Base-by-base conservation (phyloP, 768 basidiomycete genomes). In the Russula brevipes region DNA sequence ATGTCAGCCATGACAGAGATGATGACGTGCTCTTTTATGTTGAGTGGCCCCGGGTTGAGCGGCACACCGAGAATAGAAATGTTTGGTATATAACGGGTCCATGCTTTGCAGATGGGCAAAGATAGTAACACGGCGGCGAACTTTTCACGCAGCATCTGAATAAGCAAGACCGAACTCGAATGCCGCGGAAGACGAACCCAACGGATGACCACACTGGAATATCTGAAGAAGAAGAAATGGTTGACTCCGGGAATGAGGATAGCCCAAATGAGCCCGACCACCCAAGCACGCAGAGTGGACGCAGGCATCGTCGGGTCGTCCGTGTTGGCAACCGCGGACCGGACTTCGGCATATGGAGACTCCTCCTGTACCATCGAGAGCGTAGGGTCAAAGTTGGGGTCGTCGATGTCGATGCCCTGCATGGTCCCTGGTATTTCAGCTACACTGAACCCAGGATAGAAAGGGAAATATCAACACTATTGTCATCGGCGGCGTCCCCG, bases 141-240 rank as follows among this genome's bases (percentile, higher is more conserved):
- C 73, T 73, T 60, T 53, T 60, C 12, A 14, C 30, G 6, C 7
- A 11, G 10, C 24, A 14, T 50, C 30, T 24, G 50, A n/a, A 14
- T 64, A 19, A 36, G 60, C 35, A 57, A 49, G 54, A 61, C 1
- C 5, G 41, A 24, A 42, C 39, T 47, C 10, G 24, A 44, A 24
- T 5, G 24, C 16, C 9, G n/a, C 31, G 12, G 24, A 35, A 30
- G 31, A 70, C 72, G 31, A 24, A 73, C 74, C 24, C 63, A 60
- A 30, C 49, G 49, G 58, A 80, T 58, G 10, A 19, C n/a, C 49
- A 77, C 73, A 16, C 76, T 73, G 4, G 87, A 87, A 69, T 82
- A 89, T 35, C 88, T 82, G 67, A 89, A 82, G 72, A 81, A 86
- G 73, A 89, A 89, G 75, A 88, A 89, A 68, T 89, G 88, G 73